Percentiles rank a stretch among this genome's conserved stretches.
phyloP scores from a whole-genome alignment of 2,329 filamentous ascomycete species.

The Xylariaceae sp. region DNA sequence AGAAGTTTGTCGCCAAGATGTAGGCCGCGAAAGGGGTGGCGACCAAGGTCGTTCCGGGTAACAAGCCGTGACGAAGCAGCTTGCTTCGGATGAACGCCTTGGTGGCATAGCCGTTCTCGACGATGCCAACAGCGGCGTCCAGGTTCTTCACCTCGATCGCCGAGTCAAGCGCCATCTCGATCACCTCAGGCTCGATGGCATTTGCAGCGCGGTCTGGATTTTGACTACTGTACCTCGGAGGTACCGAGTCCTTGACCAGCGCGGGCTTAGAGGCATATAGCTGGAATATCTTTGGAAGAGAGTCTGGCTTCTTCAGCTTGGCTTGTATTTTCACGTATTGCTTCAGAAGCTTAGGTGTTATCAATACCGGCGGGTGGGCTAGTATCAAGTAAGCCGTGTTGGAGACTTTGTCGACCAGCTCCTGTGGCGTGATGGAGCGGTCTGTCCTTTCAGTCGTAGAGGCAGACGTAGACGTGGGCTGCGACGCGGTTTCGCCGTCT shows the following conservation, averaged over 20 bases:
- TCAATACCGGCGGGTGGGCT: conserved; percentile 69
- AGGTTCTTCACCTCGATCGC: conserved; percentile 78
- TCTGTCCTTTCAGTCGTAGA: conserved; percentile 4
- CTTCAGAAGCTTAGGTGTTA: conserved; percentile 66
- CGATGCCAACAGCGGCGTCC: conserved; percentile 67
- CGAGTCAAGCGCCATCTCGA: conserved; percentile 67
- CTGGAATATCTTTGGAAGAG: conserved; percentile 72
- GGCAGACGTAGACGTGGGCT: neutral
- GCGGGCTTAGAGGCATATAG: conserved; percentile 80
- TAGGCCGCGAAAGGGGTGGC: conserved; percentile 64
- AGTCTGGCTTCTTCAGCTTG: conserved; percentile 64
- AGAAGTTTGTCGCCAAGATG: conserved; percentile 61
- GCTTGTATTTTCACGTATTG: conserved; percentile 73
- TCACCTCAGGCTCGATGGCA: conserved; percentile 66
- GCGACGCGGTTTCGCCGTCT: conserved; percentile 20
- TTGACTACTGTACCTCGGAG: conserved; percentile 53
- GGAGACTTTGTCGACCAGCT: conserved; percentile 49
- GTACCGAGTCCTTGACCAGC: conserved; percentile 55
- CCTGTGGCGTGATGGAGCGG: conserved; percentile 32
- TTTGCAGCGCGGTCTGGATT: conserved; percentile 65
- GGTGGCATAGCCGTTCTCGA: conserved; percentile 63
- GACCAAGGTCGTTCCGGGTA: conserved; percentile 52
- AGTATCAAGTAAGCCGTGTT: conserved; percentile 64
- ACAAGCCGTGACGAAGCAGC: conserved; percentile 56
- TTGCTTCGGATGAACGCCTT: conserved; percentile 64